Evolutionary conservation across 306 rosid genomes (phyloP).

Genomic region (Erythrophleum fordii): DNA sequence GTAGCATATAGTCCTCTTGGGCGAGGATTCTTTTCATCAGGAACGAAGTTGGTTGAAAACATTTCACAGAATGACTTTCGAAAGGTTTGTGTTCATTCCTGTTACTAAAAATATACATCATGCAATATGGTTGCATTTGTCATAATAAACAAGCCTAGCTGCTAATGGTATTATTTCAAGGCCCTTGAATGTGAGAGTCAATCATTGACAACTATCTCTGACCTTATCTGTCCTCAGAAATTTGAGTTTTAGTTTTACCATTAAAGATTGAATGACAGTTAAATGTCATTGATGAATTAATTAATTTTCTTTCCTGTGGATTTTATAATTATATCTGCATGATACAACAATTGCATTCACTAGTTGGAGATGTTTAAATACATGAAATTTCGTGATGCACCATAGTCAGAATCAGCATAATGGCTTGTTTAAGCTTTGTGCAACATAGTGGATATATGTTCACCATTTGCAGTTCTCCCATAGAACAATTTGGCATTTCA

Average conservation of each 20-base stretch:
- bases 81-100: constrained; percentile 43
- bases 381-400: too few relatives aligned
- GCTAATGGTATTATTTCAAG: not conserved
- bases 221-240: not conserved
- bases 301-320: not conserved
- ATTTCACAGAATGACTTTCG: constrained; percentile 41
- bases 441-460: too few relatives aligned
- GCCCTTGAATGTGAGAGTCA: not conserved
- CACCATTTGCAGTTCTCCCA: too few relatives aligned
- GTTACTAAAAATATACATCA: not conserved
- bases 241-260: not conserved
- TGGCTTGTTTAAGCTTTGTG: too few relatives aligned
- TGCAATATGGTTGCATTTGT: not conserved
- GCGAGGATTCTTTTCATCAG: constrained; percentile 58
- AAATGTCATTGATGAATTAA: too few relatives aligned
- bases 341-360: too few relatives aligned
- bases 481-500: too few relatives aligned
- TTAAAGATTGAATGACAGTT: too few relatives aligned
- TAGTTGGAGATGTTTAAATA: too few relatives aligned
- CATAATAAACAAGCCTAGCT: not conserved
- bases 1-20: constrained; percentile 72
- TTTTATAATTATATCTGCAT: too few relatives aligned
- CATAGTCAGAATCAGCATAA: too few relatives aligned
- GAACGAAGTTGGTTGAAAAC: constrained; percentile 43
- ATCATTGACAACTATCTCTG: not conserved